Conservation (phyloP, 306 rosid genomes). For the Castanospermum australe region DNA sequence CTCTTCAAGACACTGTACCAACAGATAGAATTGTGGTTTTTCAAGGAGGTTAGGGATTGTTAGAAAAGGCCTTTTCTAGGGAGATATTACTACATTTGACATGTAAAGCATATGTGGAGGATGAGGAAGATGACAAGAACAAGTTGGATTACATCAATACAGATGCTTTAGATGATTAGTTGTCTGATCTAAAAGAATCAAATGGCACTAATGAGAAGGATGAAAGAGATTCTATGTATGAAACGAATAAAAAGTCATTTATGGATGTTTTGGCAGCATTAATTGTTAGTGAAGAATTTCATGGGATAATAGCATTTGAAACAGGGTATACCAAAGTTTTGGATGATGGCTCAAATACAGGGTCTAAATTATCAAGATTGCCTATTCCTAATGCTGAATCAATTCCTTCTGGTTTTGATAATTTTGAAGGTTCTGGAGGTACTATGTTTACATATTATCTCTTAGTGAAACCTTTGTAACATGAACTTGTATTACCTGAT, state of each 20-base stretch:
- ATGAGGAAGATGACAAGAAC: constrained; percentile 90
- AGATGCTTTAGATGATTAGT: constrained; percentile 80
- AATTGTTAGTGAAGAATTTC: constrained; percentile 95
- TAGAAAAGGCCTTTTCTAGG: constrained; percentile 73
- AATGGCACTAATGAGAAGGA: constrained; percentile 35
- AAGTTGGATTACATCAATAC: constrained; percentile 42
- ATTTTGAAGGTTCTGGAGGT: constrained; percentile 63
- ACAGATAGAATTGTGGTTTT: constrained; percentile 88
- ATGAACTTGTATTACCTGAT: background rate
- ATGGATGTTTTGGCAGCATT: constrained; percentile 96
- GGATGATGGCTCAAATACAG: constrained; percentile 47
- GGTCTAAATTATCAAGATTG: constrained; percentile 43
- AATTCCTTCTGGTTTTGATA: constrained; percentile 39
- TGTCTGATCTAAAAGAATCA: constrained; percentile 67
- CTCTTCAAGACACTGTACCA: constrained; percentile 96
- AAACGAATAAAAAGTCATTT: constrained; percentile 69
- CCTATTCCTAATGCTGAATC: constrained; percentile 39
- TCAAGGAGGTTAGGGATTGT: constrained; percentile 79
- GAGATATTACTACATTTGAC: constrained; percentile 90
- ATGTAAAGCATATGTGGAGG: constrained; percentile 99
- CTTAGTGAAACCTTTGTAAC: background rate
- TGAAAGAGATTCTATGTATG: constrained; percentile 35
- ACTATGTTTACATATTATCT: constrained; percentile 11
- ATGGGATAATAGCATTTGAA: constrained; percentile 93
- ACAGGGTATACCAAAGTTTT: constrained; percentile 49